These are phyloP conservation scores for Tillandsia leiboldiana DNA, from an alignment of 176 grass and related monocot species.

Conservation along the genomic window DNA sequence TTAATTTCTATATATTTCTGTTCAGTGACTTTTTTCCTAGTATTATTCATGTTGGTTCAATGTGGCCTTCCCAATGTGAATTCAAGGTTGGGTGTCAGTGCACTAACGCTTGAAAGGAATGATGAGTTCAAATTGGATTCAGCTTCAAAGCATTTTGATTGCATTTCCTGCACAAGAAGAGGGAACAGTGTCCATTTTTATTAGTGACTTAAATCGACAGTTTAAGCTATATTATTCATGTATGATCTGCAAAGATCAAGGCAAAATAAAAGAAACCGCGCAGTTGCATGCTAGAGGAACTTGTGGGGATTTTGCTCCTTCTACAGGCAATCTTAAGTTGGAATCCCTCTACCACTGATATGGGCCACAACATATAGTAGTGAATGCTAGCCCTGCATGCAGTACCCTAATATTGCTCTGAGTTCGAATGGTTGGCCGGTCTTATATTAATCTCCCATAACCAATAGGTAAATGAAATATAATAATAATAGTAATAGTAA, in stretches of 20 bases:
- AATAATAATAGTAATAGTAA: neutral
- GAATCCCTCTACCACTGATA: slow-evolving; percentile 8
- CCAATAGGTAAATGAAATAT: too few species aligned
- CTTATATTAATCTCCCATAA: too few species aligned
- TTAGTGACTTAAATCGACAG: too few species aligned
- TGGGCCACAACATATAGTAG: too few species aligned
- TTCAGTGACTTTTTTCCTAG: neutral
- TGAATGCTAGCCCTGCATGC: too few species aligned
- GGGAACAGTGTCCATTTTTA: neutral
- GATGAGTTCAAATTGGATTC: slow-evolving; percentile 35
- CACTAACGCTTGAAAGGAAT: slow-evolving; percentile 26
- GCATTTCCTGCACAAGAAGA: slow-evolving; percentile 39
- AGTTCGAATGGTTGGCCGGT: too few species aligned
- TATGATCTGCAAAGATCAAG: slow-evolving; percentile 1
- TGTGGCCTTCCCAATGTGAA: slow-evolving; percentile 60
- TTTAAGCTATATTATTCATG: too few species aligned
- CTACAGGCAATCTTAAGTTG: slow-evolving; percentile 32
- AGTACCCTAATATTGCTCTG: too few species aligned
- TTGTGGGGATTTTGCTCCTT: neutral
- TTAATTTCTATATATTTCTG: slow-evolving; percentile 17
- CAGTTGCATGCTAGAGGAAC: too few species aligned
- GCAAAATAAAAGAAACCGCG: neutral
- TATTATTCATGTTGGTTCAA: neutral
- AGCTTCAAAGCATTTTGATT: slow-evolving; percentile 32
- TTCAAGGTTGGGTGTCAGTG: slow-evolving; percentile 65